Conservation (phyloP, 2,329 filamentous ascomycete genomes). For the Sporothrix mexicana region DNA sequence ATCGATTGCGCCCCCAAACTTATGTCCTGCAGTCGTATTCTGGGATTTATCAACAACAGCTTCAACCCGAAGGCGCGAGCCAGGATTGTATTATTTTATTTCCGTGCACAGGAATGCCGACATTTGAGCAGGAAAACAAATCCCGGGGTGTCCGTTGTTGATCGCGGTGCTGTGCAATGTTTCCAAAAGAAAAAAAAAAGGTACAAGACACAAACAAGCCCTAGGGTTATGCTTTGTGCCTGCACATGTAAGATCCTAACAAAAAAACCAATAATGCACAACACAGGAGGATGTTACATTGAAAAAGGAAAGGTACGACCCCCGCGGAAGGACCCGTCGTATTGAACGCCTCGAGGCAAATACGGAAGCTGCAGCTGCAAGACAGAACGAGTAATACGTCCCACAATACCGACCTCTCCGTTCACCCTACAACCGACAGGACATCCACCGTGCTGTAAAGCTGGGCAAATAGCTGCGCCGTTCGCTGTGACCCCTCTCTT, state of each 20-base stretch:
- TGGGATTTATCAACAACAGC: neutral
- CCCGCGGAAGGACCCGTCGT: constrained; percentile 25
- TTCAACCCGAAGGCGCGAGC: neutral
- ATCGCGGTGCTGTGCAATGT: neutral
- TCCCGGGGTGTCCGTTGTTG: neutral
- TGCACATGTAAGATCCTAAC: neutral
- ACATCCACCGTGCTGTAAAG: neutral
- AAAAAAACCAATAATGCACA: constrained; percentile 9
- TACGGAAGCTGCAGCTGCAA: neutral
- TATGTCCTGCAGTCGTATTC: neutral
- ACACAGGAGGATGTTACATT: neutral
- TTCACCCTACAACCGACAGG: no score
- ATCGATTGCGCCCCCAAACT: constrained; percentile 15
- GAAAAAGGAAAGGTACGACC: neutral
- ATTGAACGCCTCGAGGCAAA: neutral
- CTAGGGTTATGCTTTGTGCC: neutral
- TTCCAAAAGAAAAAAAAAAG: neutral
- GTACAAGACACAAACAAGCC: neutral
- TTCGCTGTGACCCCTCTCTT: neutral
- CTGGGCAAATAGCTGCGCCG: neutral
- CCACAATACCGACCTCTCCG: no score
- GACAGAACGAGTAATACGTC: no score
- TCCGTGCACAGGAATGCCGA: no score
- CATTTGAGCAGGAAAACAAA: neutral
- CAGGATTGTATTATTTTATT: neutral